Conservation (phyloP, 495 filamentous ascomycete species). For the Lophium mytilinum region DNA sequence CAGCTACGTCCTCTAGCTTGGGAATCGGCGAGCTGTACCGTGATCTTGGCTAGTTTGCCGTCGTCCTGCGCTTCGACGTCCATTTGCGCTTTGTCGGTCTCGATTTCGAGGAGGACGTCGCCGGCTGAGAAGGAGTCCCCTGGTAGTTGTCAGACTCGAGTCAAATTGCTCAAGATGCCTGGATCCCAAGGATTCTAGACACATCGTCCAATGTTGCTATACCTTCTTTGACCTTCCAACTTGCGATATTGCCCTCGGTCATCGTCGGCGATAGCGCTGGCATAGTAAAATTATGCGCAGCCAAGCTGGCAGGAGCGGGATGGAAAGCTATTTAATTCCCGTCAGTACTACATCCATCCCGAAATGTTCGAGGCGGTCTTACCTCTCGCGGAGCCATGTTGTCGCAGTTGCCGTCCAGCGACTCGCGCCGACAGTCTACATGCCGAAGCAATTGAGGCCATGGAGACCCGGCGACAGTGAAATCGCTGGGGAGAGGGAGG, state of each 20-base stretch:
- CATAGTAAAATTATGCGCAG: slow-evolving; percentile 75
- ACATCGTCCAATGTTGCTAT: neutral
- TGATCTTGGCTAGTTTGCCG: slow-evolving; percentile 70
- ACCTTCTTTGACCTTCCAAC: slow-evolving; percentile 73
- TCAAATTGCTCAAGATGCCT: neutral
- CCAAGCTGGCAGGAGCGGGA: slow-evolving; percentile 48
- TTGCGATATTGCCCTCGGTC: slow-evolving; percentile 76
- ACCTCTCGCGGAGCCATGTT: slow-evolving; percentile 23
- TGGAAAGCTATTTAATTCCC: slow-evolving; percentile 46
- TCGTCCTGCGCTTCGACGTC: slow-evolving; percentile 86
- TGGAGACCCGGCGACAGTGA: slow-evolving; percentile 6
- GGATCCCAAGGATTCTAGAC: neutral
- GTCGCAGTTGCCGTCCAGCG: slow-evolving; percentile 22
- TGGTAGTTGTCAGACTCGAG: slow-evolving; percentile 11
- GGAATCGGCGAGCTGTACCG: slow-evolving; percentile 29
- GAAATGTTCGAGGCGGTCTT: neutral
- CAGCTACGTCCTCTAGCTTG: neutral
- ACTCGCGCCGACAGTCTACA: slow-evolving; percentile 25
- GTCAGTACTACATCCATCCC: slow-evolving; percentile 7
- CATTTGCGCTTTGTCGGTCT: slow-evolving; percentile 85
- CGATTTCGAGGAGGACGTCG: slow-evolving; percentile 76
- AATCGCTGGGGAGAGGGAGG: neutral
- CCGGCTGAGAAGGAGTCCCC: slow-evolving; percentile 63
- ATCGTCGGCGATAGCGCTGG: slow-evolving; percentile 80
- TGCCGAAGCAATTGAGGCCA: slow-evolving; percentile 26